Percentiles rank a stretch among this genome's conserved stretches.
Evolutionary conservation across 805 yeast genomes (phyloP).

Genomic region (Suhomyces pyralidae): DNA sequence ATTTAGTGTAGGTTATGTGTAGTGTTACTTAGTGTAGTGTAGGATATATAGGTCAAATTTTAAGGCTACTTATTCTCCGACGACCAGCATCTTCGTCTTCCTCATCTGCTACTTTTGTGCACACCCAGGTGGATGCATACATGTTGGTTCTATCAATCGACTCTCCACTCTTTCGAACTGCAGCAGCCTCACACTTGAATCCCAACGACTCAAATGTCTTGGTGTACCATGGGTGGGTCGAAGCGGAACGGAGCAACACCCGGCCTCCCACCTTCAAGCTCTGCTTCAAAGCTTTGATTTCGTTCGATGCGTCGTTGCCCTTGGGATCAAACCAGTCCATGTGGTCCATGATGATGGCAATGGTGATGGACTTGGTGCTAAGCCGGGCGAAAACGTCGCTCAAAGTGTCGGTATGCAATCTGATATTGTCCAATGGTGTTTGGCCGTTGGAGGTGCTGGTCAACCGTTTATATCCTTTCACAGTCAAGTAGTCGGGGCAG

Average conservation of each 20-base stretch:
- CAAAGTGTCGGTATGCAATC: slow-evolving; percentile 77
- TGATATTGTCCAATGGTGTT: slow-evolving; percentile 63
- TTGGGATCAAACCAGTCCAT: slow-evolving; percentile 86
- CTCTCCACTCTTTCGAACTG: slow-evolving; percentile 57
- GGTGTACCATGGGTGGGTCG: slow-evolving; percentile 76
- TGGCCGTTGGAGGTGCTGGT: slow-evolving; percentile 20
- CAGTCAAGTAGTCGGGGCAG: slow-evolving; percentile 74
- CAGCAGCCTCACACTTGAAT: slow-evolving; percentile 66
- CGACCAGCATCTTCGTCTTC: slow-evolving; percentile 12
- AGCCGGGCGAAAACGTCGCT: slow-evolving; percentile 72
- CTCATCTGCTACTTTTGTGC: slow-evolving; percentile 46
- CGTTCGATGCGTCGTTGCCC: slow-evolving; percentile 61
- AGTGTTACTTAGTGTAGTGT: no score
- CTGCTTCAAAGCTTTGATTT: slow-evolving; percentile 59
- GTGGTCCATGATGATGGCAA: slow-evolving; percentile 85
- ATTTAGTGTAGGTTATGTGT: no score
- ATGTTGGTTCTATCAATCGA: slow-evolving; percentile 79
- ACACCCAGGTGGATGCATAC: slow-evolving; percentile 89
- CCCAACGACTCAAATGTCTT: slow-evolving; percentile 64
- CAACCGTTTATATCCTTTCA: slow-evolving; percentile 53
- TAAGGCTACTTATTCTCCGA: slow-evolving; percentile 50
- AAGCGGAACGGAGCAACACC: slow-evolving; percentile 73
- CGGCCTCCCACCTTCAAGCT: slow-evolving; percentile 68
- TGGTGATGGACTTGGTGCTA: slow-evolving; percentile 59
- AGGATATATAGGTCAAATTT: slow-evolving; percentile 19